Base-by-base conservation (phyloP, 371 early-diverging fungal species). In the Massospora cicadina region DNA sequence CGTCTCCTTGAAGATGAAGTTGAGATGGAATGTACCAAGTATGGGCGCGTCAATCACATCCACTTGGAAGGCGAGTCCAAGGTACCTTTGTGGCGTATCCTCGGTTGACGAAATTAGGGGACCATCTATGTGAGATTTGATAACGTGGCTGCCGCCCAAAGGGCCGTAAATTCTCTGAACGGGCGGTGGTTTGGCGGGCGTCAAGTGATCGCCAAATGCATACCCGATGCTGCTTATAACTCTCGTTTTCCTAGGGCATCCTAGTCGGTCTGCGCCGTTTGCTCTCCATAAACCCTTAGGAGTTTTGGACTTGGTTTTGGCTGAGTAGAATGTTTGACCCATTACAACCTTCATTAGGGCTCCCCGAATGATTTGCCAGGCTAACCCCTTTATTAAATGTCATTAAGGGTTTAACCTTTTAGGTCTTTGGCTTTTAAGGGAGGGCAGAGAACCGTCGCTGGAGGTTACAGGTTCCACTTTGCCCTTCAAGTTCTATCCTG, bases 1-100 rank as follows among this genome's bases (percentile, higher is more conserved):
- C 74, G 78, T 61, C 95, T 92, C 60, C 77, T 96, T 58, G 87
- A 86, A 68, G 82, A 86, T 30, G 97, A 96, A 68, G 86, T 93
- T 17, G 78, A 79, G 64, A 76, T 77, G 53, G 97, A 96, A 73
- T 91, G 90, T 68, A 70, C 75, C 33, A 86, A 85, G 72, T 91
- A 76, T 66, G 97, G 97, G 13, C 72, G 63, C 53, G 80, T 94
- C 3, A 75, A 79, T 5, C 88, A 89, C 69, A 85, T 92, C 61
- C 75, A 80, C 56, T 83, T 93, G 13, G 88, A 89, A 66, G 76
- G 72, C 66, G 77, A 79, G 54, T 75, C 83, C 25, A 72, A 72
- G 77, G 81, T 81, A 78, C n/a, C n/a, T 70, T 79, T 76, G 65
- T 33, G 62, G 13, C 25, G 26, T 27, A 26, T 12, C 65, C 30